These are phyloP conservation scores for Castanea crenata DNA, from an alignment of 306 rosid species.

Conservation along the genomic window DNA sequence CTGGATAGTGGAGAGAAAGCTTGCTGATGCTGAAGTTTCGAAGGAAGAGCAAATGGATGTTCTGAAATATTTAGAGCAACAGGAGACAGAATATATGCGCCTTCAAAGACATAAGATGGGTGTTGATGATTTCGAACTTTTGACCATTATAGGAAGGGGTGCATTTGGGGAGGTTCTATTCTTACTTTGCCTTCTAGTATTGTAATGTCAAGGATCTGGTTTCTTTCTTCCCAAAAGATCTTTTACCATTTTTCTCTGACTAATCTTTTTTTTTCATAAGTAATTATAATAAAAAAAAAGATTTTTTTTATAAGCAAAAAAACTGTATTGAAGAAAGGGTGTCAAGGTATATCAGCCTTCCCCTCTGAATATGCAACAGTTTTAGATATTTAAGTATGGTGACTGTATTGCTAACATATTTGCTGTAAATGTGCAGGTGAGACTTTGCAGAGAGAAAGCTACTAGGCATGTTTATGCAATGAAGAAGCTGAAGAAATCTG, in stretches of 20 bases:
- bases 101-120: constrained; percentile 87
- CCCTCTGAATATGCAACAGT: neutral
- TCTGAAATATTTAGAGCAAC: constrained; percentile 68
- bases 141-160: constrained; percentile 88
- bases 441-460: constrained; percentile 75
- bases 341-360: no score
- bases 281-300: no score
- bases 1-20: constrained; percentile 66
- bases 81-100: constrained; percentile 91
- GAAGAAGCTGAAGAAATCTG: constrained; percentile 91
- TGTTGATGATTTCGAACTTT: constrained; percentile 78
- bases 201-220: neutral
- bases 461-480: constrained; percentile 84
- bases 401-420: neutral
- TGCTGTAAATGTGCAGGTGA: constrained; percentile 52
- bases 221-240: neutral
- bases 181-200: neutral
- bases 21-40: constrained; percentile 91
- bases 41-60: constrained; percentile 79
- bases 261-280: no score
- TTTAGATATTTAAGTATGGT: neutral
- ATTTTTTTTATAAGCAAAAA: neutral
- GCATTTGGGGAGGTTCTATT: constrained; percentile 82
- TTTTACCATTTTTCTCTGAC: neutral
- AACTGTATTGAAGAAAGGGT: neutral